Base-by-base conservation (phyloP, 2,329 filamentous ascomycete genomes). In the Aureobasidium sp. region DNA sequence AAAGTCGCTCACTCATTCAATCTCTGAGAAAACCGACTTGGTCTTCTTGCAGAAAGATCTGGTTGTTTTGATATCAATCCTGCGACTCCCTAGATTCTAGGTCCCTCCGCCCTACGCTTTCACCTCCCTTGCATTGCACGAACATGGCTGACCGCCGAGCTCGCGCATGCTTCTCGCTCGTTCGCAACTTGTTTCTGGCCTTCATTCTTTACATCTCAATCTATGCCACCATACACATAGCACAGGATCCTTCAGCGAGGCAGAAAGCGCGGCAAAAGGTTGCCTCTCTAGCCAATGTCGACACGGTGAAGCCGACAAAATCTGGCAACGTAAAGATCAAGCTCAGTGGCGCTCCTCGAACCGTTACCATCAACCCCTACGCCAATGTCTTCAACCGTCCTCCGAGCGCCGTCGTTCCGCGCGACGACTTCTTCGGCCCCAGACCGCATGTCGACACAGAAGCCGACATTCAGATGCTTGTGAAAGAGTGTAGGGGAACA, bases 381-480 rank as follows among this genome's bases (percentile, higher is more conserved):
- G 79, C 78, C 64, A 81, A 82, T 71, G 79, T 80, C 71, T 81
- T 81, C 70, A 80, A 82, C 66, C 73, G 80, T 50, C 80, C 80
- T 9, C 72, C 77, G 62, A 80, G 76, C 64, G 75, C 79, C 30
- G 79, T 82, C 58, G 71, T 75, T 44, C 71, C 75, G 55, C 79
- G 78, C 66, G 81, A 83, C 68, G 79, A 80, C 66, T 83, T 77
- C 66, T 68, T 81, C 62, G 81, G 80, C 3, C 71, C 74, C 37
- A 74, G 81, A 51, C 80, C 80, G 3, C 73, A 81, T 64, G 74
- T 81, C 45, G 79, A 83, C 66, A 81, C 79, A 21, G 75, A 81
- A 67, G 81, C 80, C 25, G 79, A 83, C 65, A 70, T 82, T 60
- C 75, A 79, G 58, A 74, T 77, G 69, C 67, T 83, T 60, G 76